These are phyloP conservation scores for Acacia acuminata DNA, from an alignment of 306 rosid species.

Conservation along the genomic window DNA sequence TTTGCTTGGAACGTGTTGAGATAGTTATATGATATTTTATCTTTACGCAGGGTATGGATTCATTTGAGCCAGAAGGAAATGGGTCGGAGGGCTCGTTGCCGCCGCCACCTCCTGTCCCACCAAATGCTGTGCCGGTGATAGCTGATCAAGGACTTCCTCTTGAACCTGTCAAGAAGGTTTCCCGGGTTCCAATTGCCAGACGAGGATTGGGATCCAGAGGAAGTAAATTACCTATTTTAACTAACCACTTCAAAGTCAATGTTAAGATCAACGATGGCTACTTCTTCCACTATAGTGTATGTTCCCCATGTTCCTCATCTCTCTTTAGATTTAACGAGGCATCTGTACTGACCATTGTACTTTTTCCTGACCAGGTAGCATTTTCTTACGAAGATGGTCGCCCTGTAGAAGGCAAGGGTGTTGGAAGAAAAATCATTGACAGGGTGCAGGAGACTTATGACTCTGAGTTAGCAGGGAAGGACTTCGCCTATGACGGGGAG, in stretches of 20 bases:
- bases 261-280: constrained; percentile 54
- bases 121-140: constrained; percentile 58
- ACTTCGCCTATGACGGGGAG: constrained; percentile 92
- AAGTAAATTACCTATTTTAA: constrained; percentile 50
- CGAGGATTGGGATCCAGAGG: constrained; percentile 67
- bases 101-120: constrained; percentile 89
- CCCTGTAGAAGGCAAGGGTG: constrained; percentile 83
- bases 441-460: constrained; percentile 76
- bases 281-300: constrained; percentile 89
- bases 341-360: neutral
- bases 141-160: constrained; percentile 26
- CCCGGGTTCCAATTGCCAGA: constrained; percentile 72
- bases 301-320: constrained; percentile 19
- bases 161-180: constrained; percentile 51
- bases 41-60: constrained; percentile 52
- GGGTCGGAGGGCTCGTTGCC: constrained; percentile 50
- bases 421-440: constrained; percentile 74
- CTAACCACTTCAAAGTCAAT: constrained; percentile 80
- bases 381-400: constrained; percentile 84
- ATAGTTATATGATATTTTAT: neutral
- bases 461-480: constrained; percentile 72
- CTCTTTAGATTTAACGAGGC: neutral
- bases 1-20: neutral
- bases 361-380: constrained; percentile 54
- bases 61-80: constrained; percentile 46